Evolutionary conservation across 257 asterid genomes (phyloP), one percentile per base, ranked within the genome.

Genomic region (Solanum sejunctum): DNA sequence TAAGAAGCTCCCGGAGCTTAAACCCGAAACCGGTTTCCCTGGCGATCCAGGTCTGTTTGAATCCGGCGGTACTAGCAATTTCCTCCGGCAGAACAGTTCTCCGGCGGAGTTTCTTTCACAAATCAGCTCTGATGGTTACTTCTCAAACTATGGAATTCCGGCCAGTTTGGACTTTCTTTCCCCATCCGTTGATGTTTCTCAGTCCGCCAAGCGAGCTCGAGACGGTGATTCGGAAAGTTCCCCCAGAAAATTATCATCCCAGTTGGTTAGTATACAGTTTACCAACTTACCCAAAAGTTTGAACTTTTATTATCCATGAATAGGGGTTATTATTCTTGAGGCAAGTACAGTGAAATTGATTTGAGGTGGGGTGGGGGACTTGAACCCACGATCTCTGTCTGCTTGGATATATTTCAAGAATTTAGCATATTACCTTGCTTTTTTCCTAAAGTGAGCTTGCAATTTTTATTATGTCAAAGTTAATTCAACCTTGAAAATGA

Each of bases 41-140:
- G 86, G 88, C 79, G 98, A 95, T 91, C 92, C 92, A 89, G 92
- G 93, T 83, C 61, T 94, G 78, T 89, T 95, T 89, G 97, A 93
- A 64, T 84, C 96, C 45, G 86, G 64, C 15, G 66, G 36, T 28
- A 60, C 39, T 7, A 84, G 75, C 6, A 91, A 91, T 87, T 91
- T 93, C 84, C 92, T 94, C 26, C 86, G 99, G 89, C 98, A 94
- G 90, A 94, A 91, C 85, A 95, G 98, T 88, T 95, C 99, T 2
- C 99, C 99, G 41, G 97, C 99, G 18, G 99, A 94, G 84, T 92
- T 95, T 80, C 64, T 93, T 49, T 89, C 95, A 20, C 89, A 89
- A 86, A 87, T 91, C 6, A 90, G 81, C 36, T 85, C 95, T 8
- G 97, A 93, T 82, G 95, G 92, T 26, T 88, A 86, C 84, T 94